phyloP scores from a whole-genome alignment of 257 asterid species.

The Paraleonurus japonicus region DNA sequence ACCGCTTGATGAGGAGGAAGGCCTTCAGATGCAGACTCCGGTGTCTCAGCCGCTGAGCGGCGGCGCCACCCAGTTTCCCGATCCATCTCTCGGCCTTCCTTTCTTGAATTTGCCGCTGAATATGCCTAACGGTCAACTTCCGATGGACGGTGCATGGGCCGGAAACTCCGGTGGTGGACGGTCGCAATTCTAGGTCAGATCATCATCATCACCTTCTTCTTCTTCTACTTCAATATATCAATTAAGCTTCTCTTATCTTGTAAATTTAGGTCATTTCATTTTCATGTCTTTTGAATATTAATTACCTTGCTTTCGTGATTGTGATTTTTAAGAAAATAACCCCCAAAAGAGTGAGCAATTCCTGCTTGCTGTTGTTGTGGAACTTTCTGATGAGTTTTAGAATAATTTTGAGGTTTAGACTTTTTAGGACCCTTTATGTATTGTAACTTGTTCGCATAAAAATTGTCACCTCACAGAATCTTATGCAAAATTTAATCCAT shows the following conservation, averaged over 20 bases:
- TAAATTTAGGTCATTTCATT: slow-evolving; percentile 35
- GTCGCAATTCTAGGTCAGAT: slow-evolving; percentile 41
- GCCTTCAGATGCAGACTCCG: slow-evolving; percentile 50
- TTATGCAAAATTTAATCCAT: slow-evolving; percentile 24
- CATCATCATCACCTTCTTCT: slow-evolving; percentile 15
- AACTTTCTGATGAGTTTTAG: slow-evolving; percentile 22
- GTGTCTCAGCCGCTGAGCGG: slow-evolving; percentile 34
- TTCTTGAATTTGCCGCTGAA: slow-evolving; percentile 71
- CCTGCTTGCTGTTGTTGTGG: slow-evolving; percentile 15
- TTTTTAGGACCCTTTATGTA: slow-evolving; percentile 24
- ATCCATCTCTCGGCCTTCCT: slow-evolving; percentile 67
- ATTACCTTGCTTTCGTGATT: slow-evolving; percentile 13
- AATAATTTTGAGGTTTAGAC: slow-evolving; percentile 31
- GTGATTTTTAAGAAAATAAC: slow-evolving; percentile 18
- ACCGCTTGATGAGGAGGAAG: slow-evolving; percentile 76
- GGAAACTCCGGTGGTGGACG: slow-evolving; percentile 50
- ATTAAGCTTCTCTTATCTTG: slow-evolving; percentile 25
- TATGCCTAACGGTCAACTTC: slow-evolving; percentile 54
- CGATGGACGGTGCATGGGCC: slow-evolving; percentile 69
- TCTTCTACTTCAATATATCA: too few species aligned
- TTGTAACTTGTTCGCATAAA: slow-evolving; percentile 36
- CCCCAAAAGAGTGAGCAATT: neutral
- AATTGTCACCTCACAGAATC: slow-evolving; percentile 34
- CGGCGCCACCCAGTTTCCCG: slow-evolving; percentile 53
- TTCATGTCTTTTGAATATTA: neutral